Evolutionary conservation across 2,329 filamentous ascomycete genomes (phyloP).

Genomic region (Paramyrothecium roridum): DNA sequence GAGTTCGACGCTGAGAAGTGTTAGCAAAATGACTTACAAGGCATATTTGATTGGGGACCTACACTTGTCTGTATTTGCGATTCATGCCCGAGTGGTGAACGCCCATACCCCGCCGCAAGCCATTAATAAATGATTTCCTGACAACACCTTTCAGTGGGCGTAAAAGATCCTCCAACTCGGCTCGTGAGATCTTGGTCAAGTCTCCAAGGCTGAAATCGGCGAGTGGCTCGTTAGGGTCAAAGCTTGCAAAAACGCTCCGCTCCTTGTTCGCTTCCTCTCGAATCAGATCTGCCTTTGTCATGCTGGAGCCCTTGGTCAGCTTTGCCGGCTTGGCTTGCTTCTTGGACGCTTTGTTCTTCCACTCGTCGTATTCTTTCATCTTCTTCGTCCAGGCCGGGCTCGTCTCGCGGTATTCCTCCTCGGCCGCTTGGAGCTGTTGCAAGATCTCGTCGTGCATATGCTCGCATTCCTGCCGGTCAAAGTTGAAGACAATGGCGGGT

Average conservation of each 20-base stretch:
- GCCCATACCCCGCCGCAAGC: constrained; percentile 65
- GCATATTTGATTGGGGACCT: no score
- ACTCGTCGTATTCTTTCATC: constrained; percentile 50
- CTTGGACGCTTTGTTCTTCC: constrained; percentile 49
- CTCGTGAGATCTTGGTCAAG: constrained; percentile 50
- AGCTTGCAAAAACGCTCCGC: constrained; percentile 56
- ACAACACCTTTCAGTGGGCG: constrained; percentile 44
- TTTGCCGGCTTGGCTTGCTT: constrained; percentile 27
- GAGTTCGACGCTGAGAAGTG: constrained; percentile 57
- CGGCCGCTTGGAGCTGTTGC: constrained; percentile 37
- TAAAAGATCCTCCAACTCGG: constrained; percentile 57
- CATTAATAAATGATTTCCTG: constrained; percentile 51
- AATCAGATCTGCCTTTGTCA: constrained; percentile 53
- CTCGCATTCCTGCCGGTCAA: constrained; percentile 66
- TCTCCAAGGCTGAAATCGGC: constrained; percentile 66
- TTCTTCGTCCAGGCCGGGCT: constrained; percentile 59
- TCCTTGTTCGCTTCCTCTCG: constrained; percentile 56
- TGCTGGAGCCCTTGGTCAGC: constrained; percentile 22
- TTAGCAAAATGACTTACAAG: background rate
- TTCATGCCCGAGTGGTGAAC: constrained; percentile 82
- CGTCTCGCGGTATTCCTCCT: constrained; percentile 49
- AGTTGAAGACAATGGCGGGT: constrained; percentile 76
- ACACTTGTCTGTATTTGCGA: constrained; percentile 67
- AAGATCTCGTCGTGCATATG: constrained; percentile 49
- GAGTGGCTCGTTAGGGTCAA: constrained; percentile 63